Percentiles rank a stretch among this genome's conserved stretches.
Conservation (phyloP, 306 rosid genomes). For the Pueraria montana region DNA sequence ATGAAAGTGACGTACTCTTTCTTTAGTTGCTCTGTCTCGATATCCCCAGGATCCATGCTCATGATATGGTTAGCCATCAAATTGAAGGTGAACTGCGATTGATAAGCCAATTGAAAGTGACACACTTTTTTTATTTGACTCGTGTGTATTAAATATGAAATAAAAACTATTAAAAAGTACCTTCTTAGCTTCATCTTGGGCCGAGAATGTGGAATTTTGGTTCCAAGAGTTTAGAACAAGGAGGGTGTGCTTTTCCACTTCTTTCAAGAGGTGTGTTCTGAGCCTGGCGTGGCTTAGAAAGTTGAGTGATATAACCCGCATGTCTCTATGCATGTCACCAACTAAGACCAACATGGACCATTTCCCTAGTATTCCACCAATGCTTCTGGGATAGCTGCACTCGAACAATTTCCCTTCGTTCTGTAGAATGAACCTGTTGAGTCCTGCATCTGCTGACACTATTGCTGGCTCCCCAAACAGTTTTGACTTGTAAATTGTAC, state of each 20-base stretch:
- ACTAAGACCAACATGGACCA: slow-evolving; percentile 99
- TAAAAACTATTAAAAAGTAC: slow-evolving; percentile 55
- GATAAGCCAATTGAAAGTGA: not conserved
- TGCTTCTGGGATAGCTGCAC: slow-evolving; percentile 96
- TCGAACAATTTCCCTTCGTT: slow-evolving; percentile 95
- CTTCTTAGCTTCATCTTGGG: slow-evolving; percentile 95
- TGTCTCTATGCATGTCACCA: slow-evolving; percentile 98
- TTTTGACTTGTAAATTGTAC: slow-evolving; percentile 87
- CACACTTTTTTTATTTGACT: not conserved
- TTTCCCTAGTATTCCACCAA: slow-evolving; percentile 95
- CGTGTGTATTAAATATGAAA: not conserved
- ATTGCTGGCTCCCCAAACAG: slow-evolving; percentile 90
- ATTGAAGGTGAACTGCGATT: slow-evolving; percentile 89
- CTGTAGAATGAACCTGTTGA: slow-evolving; percentile 86
- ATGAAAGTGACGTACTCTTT: slow-evolving; percentile 88
- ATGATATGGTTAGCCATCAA: slow-evolving; percentile 94
- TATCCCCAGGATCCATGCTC: slow-evolving; percentile 89
- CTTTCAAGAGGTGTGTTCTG: slow-evolving; percentile 72
- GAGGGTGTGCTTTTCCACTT: slow-evolving; percentile 80
- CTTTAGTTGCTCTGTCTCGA: slow-evolving; percentile 88
- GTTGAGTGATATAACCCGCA: slow-evolving; percentile 87
- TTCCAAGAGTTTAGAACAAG: slow-evolving; percentile 81
- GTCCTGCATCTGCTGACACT: slow-evolving; percentile 95
- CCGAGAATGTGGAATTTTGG: slow-evolving; percentile 69
- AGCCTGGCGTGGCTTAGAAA: slow-evolving; percentile 89